Evolutionary conservation across 2,329 filamentous ascomycete species (phyloP).

Genomic region (Penicillium sp.): DNA sequence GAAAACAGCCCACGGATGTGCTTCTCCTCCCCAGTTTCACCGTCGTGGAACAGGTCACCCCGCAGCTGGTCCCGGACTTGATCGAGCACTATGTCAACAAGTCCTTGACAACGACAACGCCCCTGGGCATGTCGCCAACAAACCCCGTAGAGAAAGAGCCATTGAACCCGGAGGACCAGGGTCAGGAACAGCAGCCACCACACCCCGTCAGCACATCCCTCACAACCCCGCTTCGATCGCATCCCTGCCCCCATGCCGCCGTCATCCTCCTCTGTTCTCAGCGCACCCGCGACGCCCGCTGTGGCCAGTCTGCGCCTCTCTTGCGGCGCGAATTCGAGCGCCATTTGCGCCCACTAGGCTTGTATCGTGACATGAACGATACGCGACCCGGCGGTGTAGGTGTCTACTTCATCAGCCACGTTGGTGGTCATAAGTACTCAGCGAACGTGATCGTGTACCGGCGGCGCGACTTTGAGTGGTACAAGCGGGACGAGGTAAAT

Average conservation of each 20-base stretch:
- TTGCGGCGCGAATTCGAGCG: conserved; percentile 88
- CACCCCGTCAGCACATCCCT: conserved; percentile 36
- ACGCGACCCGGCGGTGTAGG: conserved; percentile 89
- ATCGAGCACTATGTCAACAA: conserved; percentile 72
- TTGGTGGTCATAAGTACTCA: conserved; percentile 94
- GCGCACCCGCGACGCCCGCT: conserved; percentile 90
- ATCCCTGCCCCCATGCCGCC: conserved; percentile 79
- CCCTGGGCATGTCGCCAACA: conserved; percentile 58
- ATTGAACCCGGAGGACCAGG: conserved; percentile 10
- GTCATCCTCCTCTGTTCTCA: conserved; percentile 95
- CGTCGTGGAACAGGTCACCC: conserved; percentile 82
- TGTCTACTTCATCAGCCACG: conserved; percentile 95
- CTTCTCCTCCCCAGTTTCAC: conserved; percentile 86
- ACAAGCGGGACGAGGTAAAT: conserved; percentile 33
- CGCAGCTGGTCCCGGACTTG: conserved; percentile 72
- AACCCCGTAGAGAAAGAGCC: conserved; percentile 13
- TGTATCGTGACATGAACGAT: conserved; percentile 88
- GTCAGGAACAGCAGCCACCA: conserved; percentile 27
- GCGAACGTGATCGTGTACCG: conserved; percentile 95
- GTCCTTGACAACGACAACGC: conserved; percentile 75
- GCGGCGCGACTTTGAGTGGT: conserved; percentile 54
- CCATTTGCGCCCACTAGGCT: conserved; percentile 80
- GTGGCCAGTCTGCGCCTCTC: conserved; percentile 90
- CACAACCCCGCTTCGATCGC: conserved; percentile 57
- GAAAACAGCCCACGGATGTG: conserved; percentile 72